Evolutionary conservation across 108 stramenopile species (phyloP), one percentile per base, ranked within the genome.

Genomic region (Cyclotella atomus): DNA sequence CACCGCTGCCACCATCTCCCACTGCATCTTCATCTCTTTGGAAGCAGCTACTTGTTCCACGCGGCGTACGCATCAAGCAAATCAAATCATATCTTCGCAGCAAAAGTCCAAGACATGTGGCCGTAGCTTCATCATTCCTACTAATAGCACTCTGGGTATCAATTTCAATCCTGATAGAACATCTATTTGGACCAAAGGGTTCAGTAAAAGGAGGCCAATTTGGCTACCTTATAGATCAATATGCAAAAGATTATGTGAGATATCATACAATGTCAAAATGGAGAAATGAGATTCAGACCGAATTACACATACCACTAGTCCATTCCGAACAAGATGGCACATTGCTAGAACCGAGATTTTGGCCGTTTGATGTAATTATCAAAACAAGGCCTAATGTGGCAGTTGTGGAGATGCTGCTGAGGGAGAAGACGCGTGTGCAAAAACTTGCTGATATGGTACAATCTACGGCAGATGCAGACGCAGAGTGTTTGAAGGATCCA

Each of bases 231-330:
- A 19, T 67, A 27, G 79, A 80, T 73, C 79, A 80, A 49, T 67
- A 19, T 33, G 25, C 57, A 9, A 63, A 64, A 56, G 79, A 80
- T 62, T 80, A 63, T 43, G 71, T 65, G 2, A 52, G 68, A 52
- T 80, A 80, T 68, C 53, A 73, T 45, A 73, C 71, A 5, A 80
- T 80, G 29, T 45, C 24, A 17, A 80, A 62, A 46, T 80, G 79
- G 79, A 80, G 71, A 56, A 21, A 69, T 2, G 66, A 80, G 44
- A 20, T 80, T 20, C 60, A 27, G 20, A 32, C 38, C n/a, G 60
- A 73, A 24, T 53, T 80, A 16, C 79, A 69, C 20, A 35, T 80
- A 45, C 66, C 79, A 17, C 60, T 73, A 46, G 47, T 63, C 16
- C 55, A 68, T 38, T 50, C 25, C 0, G 79, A 68, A 28, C 52